These are phyloP conservation scores for Yarrowia sp. DNA, from an alignment of 805 yeast species.

Conservation along the genomic window DNA sequence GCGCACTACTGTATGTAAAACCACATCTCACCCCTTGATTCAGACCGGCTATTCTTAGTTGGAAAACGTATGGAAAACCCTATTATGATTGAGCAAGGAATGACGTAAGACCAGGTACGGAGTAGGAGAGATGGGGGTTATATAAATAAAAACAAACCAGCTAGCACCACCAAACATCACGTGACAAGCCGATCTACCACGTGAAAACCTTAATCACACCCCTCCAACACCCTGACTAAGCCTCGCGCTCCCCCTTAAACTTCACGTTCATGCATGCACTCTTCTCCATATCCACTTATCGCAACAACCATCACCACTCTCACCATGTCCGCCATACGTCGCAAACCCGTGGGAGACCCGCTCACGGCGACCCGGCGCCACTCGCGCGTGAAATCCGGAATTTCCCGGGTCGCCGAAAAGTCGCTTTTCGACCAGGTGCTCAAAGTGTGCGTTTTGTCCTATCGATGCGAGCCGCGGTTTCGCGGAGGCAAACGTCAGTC, in stretches of 20 bases:
- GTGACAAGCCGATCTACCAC: not conserved
- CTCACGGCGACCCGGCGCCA: not conserved
- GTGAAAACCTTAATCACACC: not conserved
- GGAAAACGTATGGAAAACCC: not conserved
- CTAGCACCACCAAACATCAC: not conserved
- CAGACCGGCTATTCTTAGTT: not conserved
- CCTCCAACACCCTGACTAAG: not conserved
- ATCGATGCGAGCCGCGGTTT: slow-evolving; percentile 25
- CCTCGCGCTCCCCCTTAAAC: not conserved
- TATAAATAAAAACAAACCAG: not conserved
- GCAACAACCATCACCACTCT: too few relatives aligned
- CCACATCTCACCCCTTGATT: not conserved
- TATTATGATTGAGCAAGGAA: not conserved
- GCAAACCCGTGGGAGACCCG: slow-evolving; percentile 24
- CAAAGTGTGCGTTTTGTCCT: slow-evolving; percentile 11
- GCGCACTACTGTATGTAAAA: not conserved
- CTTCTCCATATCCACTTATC: not conserved
- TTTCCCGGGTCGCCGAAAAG: slow-evolving; percentile 13
- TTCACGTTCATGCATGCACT: not conserved
- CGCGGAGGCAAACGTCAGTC: slow-evolving; percentile 27
- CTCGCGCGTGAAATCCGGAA: not conserved
- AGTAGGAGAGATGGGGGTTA: not conserved
- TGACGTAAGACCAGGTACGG: not conserved
- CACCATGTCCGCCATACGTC: slow-evolving; percentile 9
- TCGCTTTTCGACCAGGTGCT: slow-evolving; percentile 21